Conservation (phyloP, 1,139 yeast species). For the Taiozyma onychis region DNA sequence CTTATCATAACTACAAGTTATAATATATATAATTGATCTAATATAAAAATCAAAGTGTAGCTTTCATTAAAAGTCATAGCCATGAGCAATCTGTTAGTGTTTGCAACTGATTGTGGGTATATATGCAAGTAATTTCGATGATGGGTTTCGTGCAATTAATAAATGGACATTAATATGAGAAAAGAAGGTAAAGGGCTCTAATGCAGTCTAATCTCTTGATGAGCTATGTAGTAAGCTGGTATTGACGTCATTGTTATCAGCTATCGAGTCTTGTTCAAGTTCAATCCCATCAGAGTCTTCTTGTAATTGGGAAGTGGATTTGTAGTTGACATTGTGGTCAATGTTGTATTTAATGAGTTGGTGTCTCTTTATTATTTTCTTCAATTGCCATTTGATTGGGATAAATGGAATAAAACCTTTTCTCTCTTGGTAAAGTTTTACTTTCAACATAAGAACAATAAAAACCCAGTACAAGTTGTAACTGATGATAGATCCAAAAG, state of each 20-base stretch:
- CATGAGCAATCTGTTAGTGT: neutral
- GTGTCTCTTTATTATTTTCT: conserved; percentile 46
- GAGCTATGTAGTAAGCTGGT: conserved; percentile 12
- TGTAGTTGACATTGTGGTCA: conserved; percentile 23
- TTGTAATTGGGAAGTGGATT: conserved; percentile 6
- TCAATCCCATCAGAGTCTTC: conserved; percentile 9
- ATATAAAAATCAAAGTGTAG: neutral
- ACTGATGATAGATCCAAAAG: conserved; percentile 82
- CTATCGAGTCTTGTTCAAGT: conserved; percentile 7
- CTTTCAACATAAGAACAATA: conserved; percentile 47
- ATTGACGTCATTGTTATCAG: conserved; percentile 14
- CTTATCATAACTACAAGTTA: neutral
- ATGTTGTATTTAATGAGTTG: conserved; percentile 24
- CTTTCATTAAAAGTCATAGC: neutral
- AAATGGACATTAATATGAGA: neutral
- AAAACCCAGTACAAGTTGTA: conserved; percentile 73
- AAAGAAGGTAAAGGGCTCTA: neutral
- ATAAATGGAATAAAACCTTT: conserved; percentile 53
- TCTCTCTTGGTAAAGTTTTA: conserved; percentile 54
- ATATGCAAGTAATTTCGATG: neutral
- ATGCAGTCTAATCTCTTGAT: conserved; percentile 3
- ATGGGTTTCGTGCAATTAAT: neutral
- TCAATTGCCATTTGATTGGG: conserved; percentile 57
- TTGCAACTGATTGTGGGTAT: neutral
- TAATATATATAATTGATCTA: neutral